Evolutionary conservation across 768 basidiomycete genomes (phyloP).

Genomic region (Xerocomellus intermedius): DNA sequence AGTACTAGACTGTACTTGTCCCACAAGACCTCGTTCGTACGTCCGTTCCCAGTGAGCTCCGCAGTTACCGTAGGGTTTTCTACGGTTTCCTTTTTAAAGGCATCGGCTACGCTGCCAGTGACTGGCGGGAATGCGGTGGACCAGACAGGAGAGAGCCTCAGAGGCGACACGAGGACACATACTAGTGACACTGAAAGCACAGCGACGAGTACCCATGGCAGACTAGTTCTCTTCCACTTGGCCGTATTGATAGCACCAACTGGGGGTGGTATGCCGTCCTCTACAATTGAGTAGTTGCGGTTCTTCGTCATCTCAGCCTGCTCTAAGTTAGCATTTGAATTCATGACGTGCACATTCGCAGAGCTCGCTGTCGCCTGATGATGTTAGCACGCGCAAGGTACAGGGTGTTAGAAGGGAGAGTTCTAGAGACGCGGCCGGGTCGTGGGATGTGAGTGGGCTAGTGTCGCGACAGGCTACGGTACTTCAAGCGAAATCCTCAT

Average conservation of each 20-base stretch:
- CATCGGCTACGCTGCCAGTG: slow-evolving; percentile 18
- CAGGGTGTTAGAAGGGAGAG: background rate
- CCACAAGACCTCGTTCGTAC: slow-evolving; percentile 45
- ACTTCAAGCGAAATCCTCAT: too few species aligned
- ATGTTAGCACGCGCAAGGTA: background rate
- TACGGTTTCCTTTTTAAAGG: background rate
- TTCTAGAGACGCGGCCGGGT: too few species aligned
- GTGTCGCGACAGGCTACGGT: too few species aligned
- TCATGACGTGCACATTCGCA: slow-evolving; percentile 3
- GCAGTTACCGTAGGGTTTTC: slow-evolving; percentile 1
- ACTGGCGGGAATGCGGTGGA: slow-evolving; percentile 6
- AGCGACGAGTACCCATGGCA: slow-evolving; percentile 14
- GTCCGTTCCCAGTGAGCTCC: slow-evolving; percentile 29
- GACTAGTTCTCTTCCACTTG: slow-evolving; percentile 5
- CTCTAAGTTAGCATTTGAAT: background rate
- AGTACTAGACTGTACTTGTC: slow-evolving; percentile 74
- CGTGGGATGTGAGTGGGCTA: too few species aligned
- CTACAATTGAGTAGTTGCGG: background rate
- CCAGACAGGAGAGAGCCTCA: slow-evolving; percentile 2
- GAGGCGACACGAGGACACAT: slow-evolving; percentile 16
- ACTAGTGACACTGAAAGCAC: slow-evolving; percentile 15
- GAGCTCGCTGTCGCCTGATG: background rate
- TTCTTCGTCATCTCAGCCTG: background rate
- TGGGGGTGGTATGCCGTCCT: slow-evolving; percentile 2
- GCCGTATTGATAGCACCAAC: background rate